Conservation (phyloP, 2,329 filamentous ascomycete species). For the Neocucurbitaria cava region DNA sequence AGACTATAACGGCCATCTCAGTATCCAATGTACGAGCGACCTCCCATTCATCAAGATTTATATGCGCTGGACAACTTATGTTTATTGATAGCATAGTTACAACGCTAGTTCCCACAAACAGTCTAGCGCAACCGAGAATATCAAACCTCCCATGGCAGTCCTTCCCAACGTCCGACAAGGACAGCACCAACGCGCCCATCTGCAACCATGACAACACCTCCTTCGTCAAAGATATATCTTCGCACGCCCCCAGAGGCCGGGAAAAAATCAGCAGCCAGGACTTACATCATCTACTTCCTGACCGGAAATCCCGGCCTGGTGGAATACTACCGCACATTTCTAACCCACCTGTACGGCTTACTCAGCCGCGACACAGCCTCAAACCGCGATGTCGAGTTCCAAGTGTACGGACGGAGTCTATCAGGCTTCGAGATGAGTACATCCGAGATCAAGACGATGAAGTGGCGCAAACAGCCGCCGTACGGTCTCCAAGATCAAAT, state of each 20-base stretch:
- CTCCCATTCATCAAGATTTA: too few relatives aligned
- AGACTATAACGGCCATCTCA: too few relatives aligned
- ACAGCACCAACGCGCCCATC: neutral
- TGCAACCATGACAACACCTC: slow-evolving; percentile 15
- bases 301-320: slow-evolving; percentile 80
- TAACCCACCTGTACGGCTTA: slow-evolving; percentile 63
- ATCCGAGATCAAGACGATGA: slow-evolving; percentile 26
- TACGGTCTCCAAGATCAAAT: slow-evolving; percentile 61
- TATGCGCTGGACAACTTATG: too few relatives aligned
- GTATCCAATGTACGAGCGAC: too few relatives aligned
- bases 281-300: slow-evolving; percentile 72
- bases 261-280: slow-evolving; percentile 26
- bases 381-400: slow-evolving; percentile 30
- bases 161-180: neutral
- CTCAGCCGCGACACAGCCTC: slow-evolving; percentile 52
- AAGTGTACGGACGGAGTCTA: slow-evolving; percentile 52
- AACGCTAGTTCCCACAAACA: slow-evolving; percentile 4
- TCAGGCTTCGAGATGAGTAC: slow-evolving; percentile 52
- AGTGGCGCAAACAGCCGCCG: slow-evolving; percentile 36
- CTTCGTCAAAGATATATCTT: slow-evolving; percentile 34
- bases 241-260: slow-evolving; percentile 25
- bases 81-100: too few relatives aligned
- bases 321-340: slow-evolving; percentile 74
- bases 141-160: slow-evolving; percentile 15
- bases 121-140: slow-evolving; percentile 19